Evolutionary conservation across 495 filamentous ascomycete genomes (phyloP), one percentile per base, ranked within the genome.

Genomic region (Penicillium argentinense): DNA sequence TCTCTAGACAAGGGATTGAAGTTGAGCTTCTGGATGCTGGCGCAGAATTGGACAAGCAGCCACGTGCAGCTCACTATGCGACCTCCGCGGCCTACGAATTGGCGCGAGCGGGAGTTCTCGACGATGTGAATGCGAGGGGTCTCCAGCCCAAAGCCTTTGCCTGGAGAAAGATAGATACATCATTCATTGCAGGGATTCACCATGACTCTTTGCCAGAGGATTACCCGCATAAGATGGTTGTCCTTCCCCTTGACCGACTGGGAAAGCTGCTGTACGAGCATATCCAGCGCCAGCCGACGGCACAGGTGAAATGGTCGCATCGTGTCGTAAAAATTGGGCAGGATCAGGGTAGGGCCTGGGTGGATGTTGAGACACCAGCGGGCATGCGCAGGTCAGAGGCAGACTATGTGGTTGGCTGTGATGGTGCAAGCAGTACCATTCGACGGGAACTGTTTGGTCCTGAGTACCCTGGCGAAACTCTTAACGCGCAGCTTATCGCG

Each of bases 361-460:
- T 74, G 2, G 72, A 79, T 9, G 67, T 76, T 12, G 71, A 80
- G 41, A 73, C 69, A 1, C 61, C 64, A 0, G 66, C 64, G 8
- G 75, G 75, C 0, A 46, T 37, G 25, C 61, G 63, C 51, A 59
- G 57, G 37, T 40, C 76, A n/a, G 67, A 68, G 27, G 79, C 67
- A 21, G 80, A 83, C 57, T 85, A 78, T 49, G 48, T 85, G 2
- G 51, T 81, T 14, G 81, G 80, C 0, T 81, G 78, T 49, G 80
- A 85, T 57, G 80, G 80, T 5, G 81, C 79, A 0, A 76, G 69
- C 30, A 83, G 79, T 50, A 65, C 64, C 3, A 70, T 84, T 9
- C 64, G 80, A 19, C 71, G 68, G 45, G 68, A 71, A 1, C 47
- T 85, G 9, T 85, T 84, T 60, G 80, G 80, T 4, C 67, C 77